A percentile compares a stretch with the other conserved stretches of the same genome.
These are phyloP conservation scores for Fusarium avenaceum DNA, from an alignment of 2,329 filamentous ascomycete species.

Conservation along the genomic window DNA sequence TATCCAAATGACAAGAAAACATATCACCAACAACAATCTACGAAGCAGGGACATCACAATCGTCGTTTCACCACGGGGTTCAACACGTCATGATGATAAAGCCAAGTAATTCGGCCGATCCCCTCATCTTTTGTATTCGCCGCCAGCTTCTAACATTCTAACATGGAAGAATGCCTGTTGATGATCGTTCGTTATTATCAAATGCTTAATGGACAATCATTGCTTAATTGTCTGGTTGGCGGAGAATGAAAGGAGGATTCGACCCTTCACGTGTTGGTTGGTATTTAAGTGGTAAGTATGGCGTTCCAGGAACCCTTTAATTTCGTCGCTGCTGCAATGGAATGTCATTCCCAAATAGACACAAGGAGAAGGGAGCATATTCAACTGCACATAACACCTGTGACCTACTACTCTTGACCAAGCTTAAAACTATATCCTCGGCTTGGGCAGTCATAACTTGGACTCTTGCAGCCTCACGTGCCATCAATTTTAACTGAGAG, in stretches of 20 bases:
- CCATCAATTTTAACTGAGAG: constrained; percentile 18
- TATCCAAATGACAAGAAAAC: constrained; percentile 6
- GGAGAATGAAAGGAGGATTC: background rate
- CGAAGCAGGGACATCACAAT: background rate
- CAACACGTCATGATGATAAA: constrained; percentile 39
- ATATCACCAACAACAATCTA: background rate
- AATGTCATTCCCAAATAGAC: constrained; percentile 29
- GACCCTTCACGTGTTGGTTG: constrained; percentile 5
- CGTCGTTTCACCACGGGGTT: constrained; percentile 23
- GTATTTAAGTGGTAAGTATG: constrained; percentile 18
- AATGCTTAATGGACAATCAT: constrained; percentile 5
- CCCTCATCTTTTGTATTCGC: constrained; percentile 5
- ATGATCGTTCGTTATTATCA: background rate
- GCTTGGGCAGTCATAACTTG: constrained; percentile 6
- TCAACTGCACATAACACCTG: background rate
- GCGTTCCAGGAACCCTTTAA: constrained; percentile 28
- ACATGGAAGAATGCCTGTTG: background rate
- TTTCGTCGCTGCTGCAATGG: constrained; percentile 24
- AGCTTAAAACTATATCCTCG: background rate
- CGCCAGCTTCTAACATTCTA: constrained; percentile 3
- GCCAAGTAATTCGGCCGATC: constrained; percentile 20
- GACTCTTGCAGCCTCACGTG: constrained; percentile 20
- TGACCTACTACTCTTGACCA: constrained; percentile 8
- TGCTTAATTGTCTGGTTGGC: background rate
- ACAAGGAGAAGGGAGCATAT: background rate